Percentiles rank a stretch among this genome's conserved stretches.
Evolutionary conservation across 768 basidiomycete species (phyloP).

Genomic region (Leccinum boreale): DNA sequence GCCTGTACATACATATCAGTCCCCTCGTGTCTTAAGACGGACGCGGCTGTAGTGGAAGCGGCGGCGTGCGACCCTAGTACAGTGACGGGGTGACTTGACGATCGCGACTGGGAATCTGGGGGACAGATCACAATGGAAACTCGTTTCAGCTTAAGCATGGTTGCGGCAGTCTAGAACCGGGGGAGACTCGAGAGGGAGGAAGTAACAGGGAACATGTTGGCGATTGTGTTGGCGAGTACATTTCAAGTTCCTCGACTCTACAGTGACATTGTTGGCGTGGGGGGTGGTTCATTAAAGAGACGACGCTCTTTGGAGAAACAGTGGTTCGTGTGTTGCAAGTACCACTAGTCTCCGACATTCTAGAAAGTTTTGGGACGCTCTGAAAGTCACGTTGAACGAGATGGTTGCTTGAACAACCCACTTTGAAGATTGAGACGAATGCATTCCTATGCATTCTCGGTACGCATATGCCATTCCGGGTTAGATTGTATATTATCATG

Average conservation of each 20-base stretch:
- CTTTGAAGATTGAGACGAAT: not conserved
- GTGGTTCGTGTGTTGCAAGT: not conserved
- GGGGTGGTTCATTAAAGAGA: not conserved
- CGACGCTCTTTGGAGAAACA: not conserved
- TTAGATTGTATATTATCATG: too few relatives aligned
- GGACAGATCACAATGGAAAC: not conserved
- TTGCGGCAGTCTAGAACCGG: not conserved
- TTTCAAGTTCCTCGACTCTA: too few relatives aligned
- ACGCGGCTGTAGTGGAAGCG: not conserved
- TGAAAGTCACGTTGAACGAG: not conserved
- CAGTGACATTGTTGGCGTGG: too few relatives aligned
- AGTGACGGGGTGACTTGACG: not conserved
- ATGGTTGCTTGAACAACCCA: not conserved
- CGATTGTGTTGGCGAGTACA: not conserved
- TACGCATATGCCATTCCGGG: not conserved
- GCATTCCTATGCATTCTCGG: not conserved
- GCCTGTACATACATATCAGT: not conserved
- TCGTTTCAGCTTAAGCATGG: not conserved
- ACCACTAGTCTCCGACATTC: too few relatives aligned
- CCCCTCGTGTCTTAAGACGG: not conserved
- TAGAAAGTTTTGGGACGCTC: not conserved
- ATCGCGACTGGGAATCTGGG: not conserved
- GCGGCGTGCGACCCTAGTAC: not conserved
- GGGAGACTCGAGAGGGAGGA: not conserved
- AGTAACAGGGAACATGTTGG: not conserved